phyloP scores from a whole-genome alignment of 768 basidiomycete species.

The Infundibulicybe gibba region DNA sequence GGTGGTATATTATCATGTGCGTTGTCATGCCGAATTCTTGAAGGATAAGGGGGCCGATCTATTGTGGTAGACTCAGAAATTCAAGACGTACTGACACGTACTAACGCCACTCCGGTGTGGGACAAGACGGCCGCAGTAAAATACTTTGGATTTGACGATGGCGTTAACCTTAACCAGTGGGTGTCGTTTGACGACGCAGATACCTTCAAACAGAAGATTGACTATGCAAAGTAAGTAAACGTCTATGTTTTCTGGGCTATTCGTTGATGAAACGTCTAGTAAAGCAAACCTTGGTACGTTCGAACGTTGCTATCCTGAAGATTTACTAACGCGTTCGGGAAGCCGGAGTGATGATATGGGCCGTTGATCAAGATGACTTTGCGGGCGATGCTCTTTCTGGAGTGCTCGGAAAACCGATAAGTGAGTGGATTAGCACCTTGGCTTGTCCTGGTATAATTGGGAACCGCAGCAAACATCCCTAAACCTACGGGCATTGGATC shows the following conservation, averaged over 20 bases:
- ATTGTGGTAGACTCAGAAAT: not conserved
- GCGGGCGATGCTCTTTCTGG: conserved; percentile 2
- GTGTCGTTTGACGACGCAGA: conserved; percentile 20
- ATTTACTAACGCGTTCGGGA: not conserved
- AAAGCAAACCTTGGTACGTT: not conserved
- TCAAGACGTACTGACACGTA: conserved; percentile 10
- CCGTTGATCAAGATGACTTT: conserved; percentile 11
- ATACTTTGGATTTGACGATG: conserved; percentile 13
- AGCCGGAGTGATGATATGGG: conserved; percentile 20
- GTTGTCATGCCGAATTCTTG: not conserved
- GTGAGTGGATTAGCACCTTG: too few species aligned
- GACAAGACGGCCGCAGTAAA: conserved; percentile 20
- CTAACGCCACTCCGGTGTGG: conserved; percentile 5
- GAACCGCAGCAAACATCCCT: too few species aligned
- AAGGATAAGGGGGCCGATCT: not conserved
- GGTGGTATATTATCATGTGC: not conserved
- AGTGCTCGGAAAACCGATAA: not conserved
- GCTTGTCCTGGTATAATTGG: too few species aligned
- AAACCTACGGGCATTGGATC: too few species aligned
- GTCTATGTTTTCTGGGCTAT: not conserved
- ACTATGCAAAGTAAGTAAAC: conserved; percentile 11
- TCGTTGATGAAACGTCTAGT: not conserved
- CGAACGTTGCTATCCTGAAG: not conserved
- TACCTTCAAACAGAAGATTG: conserved; percentile 16
- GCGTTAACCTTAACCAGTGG: conserved; percentile 17